Evolutionary conservation across 495 filamentous ascomycete genomes (phyloP).

Genomic region (Hyaloscypha bicolor): DNA sequence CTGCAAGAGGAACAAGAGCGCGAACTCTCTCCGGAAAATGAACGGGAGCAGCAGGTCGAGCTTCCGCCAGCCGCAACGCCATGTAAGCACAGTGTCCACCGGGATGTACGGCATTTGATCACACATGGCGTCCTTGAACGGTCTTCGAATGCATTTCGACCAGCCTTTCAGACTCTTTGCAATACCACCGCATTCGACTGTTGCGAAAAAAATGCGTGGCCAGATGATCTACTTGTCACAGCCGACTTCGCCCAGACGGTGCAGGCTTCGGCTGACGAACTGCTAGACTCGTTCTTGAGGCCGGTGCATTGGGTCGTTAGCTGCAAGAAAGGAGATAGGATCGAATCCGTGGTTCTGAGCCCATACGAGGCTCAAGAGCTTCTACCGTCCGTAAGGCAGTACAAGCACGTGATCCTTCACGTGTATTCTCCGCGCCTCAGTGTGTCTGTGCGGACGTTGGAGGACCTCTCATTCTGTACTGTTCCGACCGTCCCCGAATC

Average conservation of each 20-base stretch:
- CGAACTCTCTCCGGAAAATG: slow-evolving; percentile 64
- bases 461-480: slow-evolving; percentile 48
- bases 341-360: slow-evolving; percentile 39
- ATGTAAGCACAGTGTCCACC: slow-evolving; percentile 45
- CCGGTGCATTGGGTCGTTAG: slow-evolving; percentile 63
- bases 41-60: slow-evolving; percentile 59
- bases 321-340: slow-evolving; percentile 4
- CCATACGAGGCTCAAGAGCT: slow-evolving; percentile 62
- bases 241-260: slow-evolving; percentile 59
- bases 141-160: too few species aligned
- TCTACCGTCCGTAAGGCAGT: slow-evolving; percentile 40
- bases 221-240: slow-evolving; percentile 50
- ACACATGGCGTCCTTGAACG: background rate
- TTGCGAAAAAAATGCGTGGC: slow-evolving; percentile 39
- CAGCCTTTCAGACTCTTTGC: slow-evolving; percentile 1
- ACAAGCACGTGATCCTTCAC: slow-evolving; percentile 47
- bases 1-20: slow-evolving; percentile 73
- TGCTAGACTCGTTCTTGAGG: slow-evolving; percentile 54
- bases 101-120: slow-evolving; percentile 38
- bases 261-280: slow-evolving; percentile 16
- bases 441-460: slow-evolving; percentile 45
- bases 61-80: slow-evolving; percentile 45
- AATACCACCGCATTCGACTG: slow-evolving; percentile 42
- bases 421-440: slow-evolving; percentile 60
- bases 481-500: slow-evolving; percentile 30